Percentiles rank a stretch among this genome's conserved stretches.
Evolutionary conservation across 1,284 basidiomycete genomes (phyloP).

Genomic region (Mycosarcoma mackinlayi): DNA sequence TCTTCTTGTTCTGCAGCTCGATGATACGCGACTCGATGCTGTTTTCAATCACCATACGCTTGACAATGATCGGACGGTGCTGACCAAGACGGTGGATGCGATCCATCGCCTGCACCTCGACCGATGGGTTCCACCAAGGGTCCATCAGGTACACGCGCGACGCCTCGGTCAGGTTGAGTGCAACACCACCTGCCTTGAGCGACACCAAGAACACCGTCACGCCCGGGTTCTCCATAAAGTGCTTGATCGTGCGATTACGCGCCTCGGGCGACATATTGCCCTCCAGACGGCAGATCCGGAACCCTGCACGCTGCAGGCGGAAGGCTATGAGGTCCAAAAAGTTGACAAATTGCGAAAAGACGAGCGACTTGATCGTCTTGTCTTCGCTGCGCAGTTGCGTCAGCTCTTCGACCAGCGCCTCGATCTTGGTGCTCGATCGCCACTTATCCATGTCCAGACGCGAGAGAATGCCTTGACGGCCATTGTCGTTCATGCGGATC

Average conservation of each 20-base stretch:
- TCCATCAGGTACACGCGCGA: slow-evolving; percentile 68
- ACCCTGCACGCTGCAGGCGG: slow-evolving; percentile 87
- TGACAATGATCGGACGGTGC: slow-evolving; percentile 88
- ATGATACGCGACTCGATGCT: slow-evolving; percentile 92
- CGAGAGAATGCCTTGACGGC: slow-evolving; percentile 90
- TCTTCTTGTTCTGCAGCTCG: slow-evolving; percentile 93
- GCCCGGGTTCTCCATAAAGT: slow-evolving; percentile 93
- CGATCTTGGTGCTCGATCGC: slow-evolving; percentile 96
- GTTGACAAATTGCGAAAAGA: slow-evolving; percentile 93
- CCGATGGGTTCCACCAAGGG: slow-evolving; percentile 68
- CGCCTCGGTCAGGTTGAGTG: slow-evolving; percentile 70
- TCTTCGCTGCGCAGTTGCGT: slow-evolving; percentile 84
- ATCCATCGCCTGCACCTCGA: slow-evolving; percentile 84
- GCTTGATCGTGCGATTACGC: slow-evolving; percentile 90
- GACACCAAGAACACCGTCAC: slow-evolving; percentile 95
- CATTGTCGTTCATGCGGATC: slow-evolving; percentile 69
- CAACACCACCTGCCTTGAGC: slow-evolving; percentile 95
- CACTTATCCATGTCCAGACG: slow-evolving; percentile 87
- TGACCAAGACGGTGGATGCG: slow-evolving; percentile 87
- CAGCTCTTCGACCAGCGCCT: slow-evolving; percentile 94
- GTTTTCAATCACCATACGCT: slow-evolving; percentile 94
- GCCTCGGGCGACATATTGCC: slow-evolving; percentile 97
- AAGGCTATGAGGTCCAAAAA: slow-evolving; percentile 85
- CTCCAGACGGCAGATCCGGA: slow-evolving; percentile 89
- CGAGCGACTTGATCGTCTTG: slow-evolving; percentile 92